These are phyloP conservation scores for Calocybe cyanea DNA, from an alignment of 768 basidiomycete genomes.

Conservation along the genomic window DNA sequence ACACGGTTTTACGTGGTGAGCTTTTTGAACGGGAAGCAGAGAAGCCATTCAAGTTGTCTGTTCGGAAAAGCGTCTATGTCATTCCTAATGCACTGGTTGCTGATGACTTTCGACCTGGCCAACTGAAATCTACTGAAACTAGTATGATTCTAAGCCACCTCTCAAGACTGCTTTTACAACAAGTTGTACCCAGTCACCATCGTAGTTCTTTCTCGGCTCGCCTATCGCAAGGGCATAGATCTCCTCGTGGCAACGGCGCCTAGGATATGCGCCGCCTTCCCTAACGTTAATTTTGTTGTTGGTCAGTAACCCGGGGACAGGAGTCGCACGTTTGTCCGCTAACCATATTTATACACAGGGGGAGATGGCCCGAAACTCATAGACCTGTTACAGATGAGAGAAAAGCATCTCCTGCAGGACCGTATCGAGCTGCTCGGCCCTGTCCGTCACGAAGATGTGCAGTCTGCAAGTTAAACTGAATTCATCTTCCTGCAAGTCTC, in stretches of 20 bases:
- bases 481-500: background rate
- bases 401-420: slow-evolving; percentile 86
- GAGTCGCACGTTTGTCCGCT: background rate
- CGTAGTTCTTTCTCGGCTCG: slow-evolving; percentile 84
- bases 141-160: slow-evolving; percentile 38
- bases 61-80: slow-evolving; percentile 71
- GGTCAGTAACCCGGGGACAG: slow-evolving; percentile 39
- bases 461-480: slow-evolving; percentile 51
- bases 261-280: slow-evolving; percentile 79
- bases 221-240: slow-evolving; percentile 96
- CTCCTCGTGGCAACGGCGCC: slow-evolving; percentile 91
- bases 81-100: slow-evolving; percentile 92
- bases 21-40: slow-evolving; percentile 54
- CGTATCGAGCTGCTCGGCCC: slow-evolving; percentile 87
- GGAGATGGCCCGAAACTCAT: slow-evolving; percentile 96
- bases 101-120: slow-evolving; percentile 75
- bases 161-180: background rate
- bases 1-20: slow-evolving; percentile 85
- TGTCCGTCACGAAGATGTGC: slow-evolving; percentile 79
- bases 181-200: slow-evolving; percentile 66
- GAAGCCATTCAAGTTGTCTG: slow-evolving; percentile 39
- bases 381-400: slow-evolving; percentile 92
- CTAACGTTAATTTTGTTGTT: slow-evolving; percentile 84
- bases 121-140: slow-evolving; percentile 42
- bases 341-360: slow-evolving; percentile 41